phyloP scores from a whole-genome alignment of 2,329 filamentous ascomycete species.

The Penicillium verrucosum region DNA sequence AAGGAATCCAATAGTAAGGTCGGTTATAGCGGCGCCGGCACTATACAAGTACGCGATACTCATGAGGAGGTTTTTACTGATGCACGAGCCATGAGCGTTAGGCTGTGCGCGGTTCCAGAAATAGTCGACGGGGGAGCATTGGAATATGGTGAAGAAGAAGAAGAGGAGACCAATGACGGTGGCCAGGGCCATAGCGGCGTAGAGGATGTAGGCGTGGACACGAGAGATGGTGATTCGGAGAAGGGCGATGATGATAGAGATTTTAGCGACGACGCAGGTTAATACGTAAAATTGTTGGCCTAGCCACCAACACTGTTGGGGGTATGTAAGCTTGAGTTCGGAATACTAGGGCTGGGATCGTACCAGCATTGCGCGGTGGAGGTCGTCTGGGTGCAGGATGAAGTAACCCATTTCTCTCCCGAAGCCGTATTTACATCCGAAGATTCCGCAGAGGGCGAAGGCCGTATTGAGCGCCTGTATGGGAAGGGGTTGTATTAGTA shows the following conservation, averaged over 20 bases:
- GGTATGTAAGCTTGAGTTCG: neutral
- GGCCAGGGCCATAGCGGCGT: constrained; percentile 43
- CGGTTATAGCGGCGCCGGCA: constrained; percentile 44
- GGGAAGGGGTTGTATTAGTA: neutral
- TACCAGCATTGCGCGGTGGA: constrained; percentile 26
- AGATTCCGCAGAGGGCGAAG: constrained; percentile 28
- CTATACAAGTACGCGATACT: constrained; percentile 53
- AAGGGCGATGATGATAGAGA: constrained; percentile 52
- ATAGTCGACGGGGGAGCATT: constrained; percentile 49
- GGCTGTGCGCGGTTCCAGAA: constrained; percentile 45
- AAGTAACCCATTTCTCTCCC: constrained; percentile 23
- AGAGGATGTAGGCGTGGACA: constrained; percentile 48
- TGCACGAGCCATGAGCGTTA: constrained; percentile 39
- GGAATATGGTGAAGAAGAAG: constrained; percentile 50
- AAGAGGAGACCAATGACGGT: constrained; percentile 46
- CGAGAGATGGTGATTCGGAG: constrained; percentile 48
- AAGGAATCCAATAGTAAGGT: constrained; percentile 52
- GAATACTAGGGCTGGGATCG: neutral
- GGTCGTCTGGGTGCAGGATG: constrained; percentile 14
- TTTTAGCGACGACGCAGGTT: constrained; percentile 46
- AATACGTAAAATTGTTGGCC: constrained; percentile 52
- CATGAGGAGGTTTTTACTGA: constrained; percentile 47
- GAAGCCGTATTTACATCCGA: constrained; percentile 26
- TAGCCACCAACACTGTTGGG: constrained; percentile 46
- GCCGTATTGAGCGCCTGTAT: constrained; percentile 24